phyloP scores from a whole-genome alignment of 352 stramenopile genomes.

The Globisporangium nodosum region DNA sequence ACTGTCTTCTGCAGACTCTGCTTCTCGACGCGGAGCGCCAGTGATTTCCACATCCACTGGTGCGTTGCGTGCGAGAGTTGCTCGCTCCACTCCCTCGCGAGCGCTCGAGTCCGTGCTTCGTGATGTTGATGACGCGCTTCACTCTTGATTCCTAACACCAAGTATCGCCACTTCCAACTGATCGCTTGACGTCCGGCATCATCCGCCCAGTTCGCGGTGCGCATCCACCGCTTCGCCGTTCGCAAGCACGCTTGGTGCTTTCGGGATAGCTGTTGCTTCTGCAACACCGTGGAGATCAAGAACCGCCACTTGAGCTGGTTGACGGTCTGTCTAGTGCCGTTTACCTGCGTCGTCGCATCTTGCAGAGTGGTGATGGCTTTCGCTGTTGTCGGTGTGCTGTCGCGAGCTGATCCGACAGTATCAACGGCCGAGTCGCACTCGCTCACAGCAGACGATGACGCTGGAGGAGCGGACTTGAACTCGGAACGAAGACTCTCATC shows the following conservation, averaged over 20 bases:
- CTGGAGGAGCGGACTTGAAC: not conserved
- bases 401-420: not conserved
- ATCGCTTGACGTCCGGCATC: not conserved
- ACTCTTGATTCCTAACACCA: not conserved
- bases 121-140: not conserved
- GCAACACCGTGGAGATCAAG: not conserved
- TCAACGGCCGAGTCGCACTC: not conserved
- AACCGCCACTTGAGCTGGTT: not conserved
- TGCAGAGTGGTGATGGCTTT: not conserved
- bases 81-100: not conserved
- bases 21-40: constrained; percentile 15
- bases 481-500: not conserved
- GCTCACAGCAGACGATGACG: not conserved
- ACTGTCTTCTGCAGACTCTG: constrained; percentile 12
- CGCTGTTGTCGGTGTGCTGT: not conserved
- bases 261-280: not conserved
- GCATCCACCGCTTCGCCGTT: not conserved
- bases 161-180: not conserved
- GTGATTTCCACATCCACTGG: constrained; percentile 18
- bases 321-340: not conserved
- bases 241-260: not conserved
- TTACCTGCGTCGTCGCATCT: not conserved
- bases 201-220: not conserved
- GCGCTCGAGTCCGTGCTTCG: not conserved
- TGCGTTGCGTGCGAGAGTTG: not conserved